A percentile compares a stretch with the other conserved stretches of the same genome.
These are phyloP conservation scores for Nymphaea colorata DNA, from an alignment of 164 flowering plant genomes.

Conservation along the genomic window DNA sequence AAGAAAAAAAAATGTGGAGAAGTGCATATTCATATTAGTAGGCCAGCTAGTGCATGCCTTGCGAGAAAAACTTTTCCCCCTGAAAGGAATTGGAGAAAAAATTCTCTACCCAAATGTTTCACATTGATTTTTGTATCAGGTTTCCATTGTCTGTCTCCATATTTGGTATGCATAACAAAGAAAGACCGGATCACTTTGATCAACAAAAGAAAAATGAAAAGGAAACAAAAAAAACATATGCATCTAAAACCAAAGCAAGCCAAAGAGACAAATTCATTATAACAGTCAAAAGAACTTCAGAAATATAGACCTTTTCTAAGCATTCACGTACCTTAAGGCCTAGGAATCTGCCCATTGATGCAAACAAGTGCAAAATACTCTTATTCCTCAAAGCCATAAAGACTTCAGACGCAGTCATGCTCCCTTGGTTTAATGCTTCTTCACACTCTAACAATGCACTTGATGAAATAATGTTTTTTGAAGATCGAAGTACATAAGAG, in stretches of 20 bases:
- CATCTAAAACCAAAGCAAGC: background rate
- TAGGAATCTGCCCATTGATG: conserved; percentile 71
- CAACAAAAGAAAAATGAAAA: background rate
- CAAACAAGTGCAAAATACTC: conserved; percentile 74
- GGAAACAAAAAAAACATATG: background rate
- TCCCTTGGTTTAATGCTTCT: conserved; percentile 82
- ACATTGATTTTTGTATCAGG: too few relatives aligned
- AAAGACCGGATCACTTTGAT: too few relatives aligned
- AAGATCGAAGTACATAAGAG: conserved; percentile 67
- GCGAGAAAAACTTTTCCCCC: too few relatives aligned
- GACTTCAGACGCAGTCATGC: conserved; percentile 57
- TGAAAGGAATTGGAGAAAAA: too few relatives aligned
- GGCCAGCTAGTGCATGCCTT: too few relatives aligned
- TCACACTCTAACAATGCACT: conserved; percentile 58
- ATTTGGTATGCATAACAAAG: too few relatives aligned
- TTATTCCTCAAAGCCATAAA: conserved; percentile 69
- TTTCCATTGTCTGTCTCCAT: too few relatives aligned
- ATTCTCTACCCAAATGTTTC: too few relatives aligned
- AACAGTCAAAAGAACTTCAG: background rate
- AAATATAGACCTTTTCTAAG: background rate
- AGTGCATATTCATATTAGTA: too few relatives aligned
- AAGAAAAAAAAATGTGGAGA: too few relatives aligned
- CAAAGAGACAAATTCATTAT: background rate
- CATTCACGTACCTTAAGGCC: conserved; percentile 65
- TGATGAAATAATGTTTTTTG: conserved; percentile 48